A percentile compares a stretch with the other conserved stretches of the same genome.
Evolutionary conservation across 202 grass and related monocot genomes (phyloP).

Genomic region (Eragrostis tef): DNA sequence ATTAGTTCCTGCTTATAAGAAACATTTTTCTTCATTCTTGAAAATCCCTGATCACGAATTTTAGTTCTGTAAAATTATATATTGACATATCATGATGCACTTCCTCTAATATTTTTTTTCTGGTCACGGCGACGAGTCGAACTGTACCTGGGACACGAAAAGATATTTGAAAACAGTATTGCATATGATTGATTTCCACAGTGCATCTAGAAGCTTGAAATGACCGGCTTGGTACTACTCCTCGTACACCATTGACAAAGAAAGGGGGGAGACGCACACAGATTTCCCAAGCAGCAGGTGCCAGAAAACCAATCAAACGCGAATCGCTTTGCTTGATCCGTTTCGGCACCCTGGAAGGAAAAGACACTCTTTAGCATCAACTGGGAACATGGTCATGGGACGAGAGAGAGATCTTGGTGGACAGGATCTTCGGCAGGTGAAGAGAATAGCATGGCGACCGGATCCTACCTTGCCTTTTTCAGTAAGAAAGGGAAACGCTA

Average conservation of each 20-base stretch:
- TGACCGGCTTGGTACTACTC: not conserved
- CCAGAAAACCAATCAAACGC: not conserved
- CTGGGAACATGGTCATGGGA: constrained; percentile 29
- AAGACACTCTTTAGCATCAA: not conserved
- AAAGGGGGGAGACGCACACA: not conserved
- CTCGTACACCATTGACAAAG: not conserved
- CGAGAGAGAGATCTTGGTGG: not conserved
- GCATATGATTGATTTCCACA: too few relatives aligned
- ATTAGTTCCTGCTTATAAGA: not conserved
- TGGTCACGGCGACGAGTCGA: too few relatives aligned
- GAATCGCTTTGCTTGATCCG: constrained; percentile 25
- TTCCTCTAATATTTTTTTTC: too few relatives aligned
- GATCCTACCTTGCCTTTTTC: not conserved
- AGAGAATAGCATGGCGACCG: not conserved
- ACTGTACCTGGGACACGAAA: too few relatives aligned
- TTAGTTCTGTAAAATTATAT: too few relatives aligned
- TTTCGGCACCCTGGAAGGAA: not conserved
- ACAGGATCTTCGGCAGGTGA: constrained; percentile 20
- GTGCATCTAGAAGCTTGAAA: constrained; percentile 2
- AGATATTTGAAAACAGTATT: too few relatives aligned
- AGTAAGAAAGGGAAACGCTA: not conserved
- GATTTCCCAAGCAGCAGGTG: constrained; percentile 6
- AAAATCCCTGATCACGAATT: not conserved
- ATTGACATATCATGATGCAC: too few relatives aligned
- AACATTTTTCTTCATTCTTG: not conserved